These are phyloP conservation scores for Phytopythium ostracodes DNA, from an alignment of 352 stramenopile species.

Conservation along the genomic window DNA sequence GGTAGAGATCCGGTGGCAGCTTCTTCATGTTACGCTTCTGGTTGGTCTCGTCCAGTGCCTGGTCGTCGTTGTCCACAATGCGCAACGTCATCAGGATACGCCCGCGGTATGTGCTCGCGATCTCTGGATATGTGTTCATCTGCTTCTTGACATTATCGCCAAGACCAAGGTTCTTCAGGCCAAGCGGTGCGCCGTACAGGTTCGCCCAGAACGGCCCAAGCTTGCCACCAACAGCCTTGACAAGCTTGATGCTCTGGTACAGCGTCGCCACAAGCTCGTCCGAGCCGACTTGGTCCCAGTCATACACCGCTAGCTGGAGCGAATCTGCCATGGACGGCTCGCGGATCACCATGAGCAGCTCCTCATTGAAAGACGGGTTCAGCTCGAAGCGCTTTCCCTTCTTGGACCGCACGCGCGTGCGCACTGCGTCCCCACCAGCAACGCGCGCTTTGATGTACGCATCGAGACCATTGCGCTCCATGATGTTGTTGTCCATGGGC, in stretches of 20 bases:
- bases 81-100: conserved; percentile 73
- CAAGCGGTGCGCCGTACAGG: conserved; percentile 70
- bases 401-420: conserved; percentile 72
- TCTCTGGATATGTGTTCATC: conserved; percentile 85
- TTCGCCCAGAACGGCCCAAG: conserved; percentile 70
- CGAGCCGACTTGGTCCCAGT: conserved; percentile 75
- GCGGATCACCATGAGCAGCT: conserved; percentile 72
- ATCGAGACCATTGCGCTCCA: conserved; percentile 62
- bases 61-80: conserved; percentile 64
- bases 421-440: conserved; percentile 50
- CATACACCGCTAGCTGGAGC: conserved; percentile 62
- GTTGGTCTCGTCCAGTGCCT: conserved; percentile 76
- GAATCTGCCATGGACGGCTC: conserved; percentile 79
- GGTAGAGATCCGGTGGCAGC: conserved; percentile 55
- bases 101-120: conserved; percentile 80
- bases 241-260: conserved; percentile 67
- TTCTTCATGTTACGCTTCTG: conserved; percentile 83
- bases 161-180: conserved; percentile 49
- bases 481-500: conserved; percentile 66
- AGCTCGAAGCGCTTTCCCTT: conserved; percentile 68
- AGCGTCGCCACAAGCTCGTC: conserved; percentile 73
- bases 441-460: conserved; percentile 66
- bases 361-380: conserved; percentile 72
- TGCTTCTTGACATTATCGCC: conserved; percentile 65
- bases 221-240: conserved; percentile 57